A percentile compares a stretch with the other conserved stretches of the same genome.
These are phyloP conservation scores for Hyparrhenia diplandra DNA, from an alignment of 176 grass and related monocot genomes.

Conservation along the genomic window DNA sequence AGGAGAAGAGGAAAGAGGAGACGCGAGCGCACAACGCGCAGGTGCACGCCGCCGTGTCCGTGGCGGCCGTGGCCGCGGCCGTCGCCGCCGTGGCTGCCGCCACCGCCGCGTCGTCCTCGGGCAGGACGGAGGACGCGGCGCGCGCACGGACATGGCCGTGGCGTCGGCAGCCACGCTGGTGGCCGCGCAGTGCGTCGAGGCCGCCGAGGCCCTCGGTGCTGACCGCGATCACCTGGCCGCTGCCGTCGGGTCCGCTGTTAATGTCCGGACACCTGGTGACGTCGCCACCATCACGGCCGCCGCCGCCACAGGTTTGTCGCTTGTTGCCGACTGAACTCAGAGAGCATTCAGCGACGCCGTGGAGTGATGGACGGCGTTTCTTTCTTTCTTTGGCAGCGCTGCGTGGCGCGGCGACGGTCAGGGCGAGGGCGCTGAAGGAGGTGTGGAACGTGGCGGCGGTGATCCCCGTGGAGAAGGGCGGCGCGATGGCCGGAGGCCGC, in stretches of 20 bases:
- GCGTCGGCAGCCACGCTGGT: slow-evolving; percentile 86
- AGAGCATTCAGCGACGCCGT: too few relatives aligned
- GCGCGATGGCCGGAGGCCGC: neutral
- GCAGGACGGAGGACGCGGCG: slow-evolving; percentile 56
- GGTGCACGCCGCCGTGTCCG: slow-evolving; percentile 75
- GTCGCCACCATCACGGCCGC: slow-evolving; percentile 85
- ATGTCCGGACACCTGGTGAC: slow-evolving; percentile 62
- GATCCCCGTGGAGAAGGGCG: slow-evolving; percentile 84
- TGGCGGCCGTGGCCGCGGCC: slow-evolving; percentile 74
- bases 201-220: slow-evolving; percentile 73
- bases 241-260: slow-evolving; percentile 71
- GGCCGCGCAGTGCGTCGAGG: slow-evolving; percentile 89
- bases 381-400: slow-evolving; percentile 29
- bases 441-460: slow-evolving; percentile 84
- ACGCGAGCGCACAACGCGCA: slow-evolving; percentile 84
- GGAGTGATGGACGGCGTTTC: too few relatives aligned
- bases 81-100: slow-evolving; percentile 75
- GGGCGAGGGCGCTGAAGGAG: slow-evolving; percentile 74
- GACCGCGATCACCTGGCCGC: slow-evolving; percentile 78
- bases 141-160: slow-evolving; percentile 74
- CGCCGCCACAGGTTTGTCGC: slow-evolving; percentile 87
- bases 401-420: slow-evolving; percentile 74
- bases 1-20: slow-evolving; percentile 84
- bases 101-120: slow-evolving; percentile 28
- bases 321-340: too few relatives aligned